Evolutionary conservation across 352 stramenopile species (phyloP), one percentile per base, ranked within the genome.

Genomic region (Phytopythium vexans): DNA sequence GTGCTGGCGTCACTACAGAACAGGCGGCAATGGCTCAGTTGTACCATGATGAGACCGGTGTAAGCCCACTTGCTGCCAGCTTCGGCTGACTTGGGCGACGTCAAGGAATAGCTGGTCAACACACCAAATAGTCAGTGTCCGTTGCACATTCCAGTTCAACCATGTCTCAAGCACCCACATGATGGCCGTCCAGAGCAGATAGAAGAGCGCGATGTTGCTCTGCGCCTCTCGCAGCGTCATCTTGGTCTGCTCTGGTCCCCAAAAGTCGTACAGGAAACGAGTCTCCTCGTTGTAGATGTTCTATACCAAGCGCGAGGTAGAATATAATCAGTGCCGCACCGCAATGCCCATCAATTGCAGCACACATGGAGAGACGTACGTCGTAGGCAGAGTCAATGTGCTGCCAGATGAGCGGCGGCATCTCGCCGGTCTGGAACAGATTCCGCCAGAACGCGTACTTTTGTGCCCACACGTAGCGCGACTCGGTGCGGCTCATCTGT

Each of bases 201-300:
- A 90, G 49, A 87, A 90, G 44, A 90, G 66, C 35, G 57, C 72
- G 49, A 86, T 64, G 55, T 88, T 86, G 49, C 71, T 63, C 41
- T 72, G 62, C 54, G 74, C 84, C 62, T 88, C 76, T 6, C 52
- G 46, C 33, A 77, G 33, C 48, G 68, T 64, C 65, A 86, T 74
- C 2, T 71, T 58, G 35, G 72, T 56, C 9, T 72, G 62, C 10
- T 54, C 66, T 7, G 77, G 72, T 1, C 79, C 79, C 79, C 79
- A 90, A 46, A 82, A 77, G 52, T 90, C 79, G 59, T 86, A 86
- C 41, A 81, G 44, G 44, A 60, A 60, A 48, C 77, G 74, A 31
- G 68, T 65, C 51, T 72, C 63, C 9, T 80, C 70, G 41, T 79
- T 74, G 63, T 87, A 90, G 16, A 90, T 77, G 41, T 77, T 63